Evolutionary conservation across 257 asterid species (phyloP), one percentile per base, ranked within the genome.

Genomic region (Dorcoceras hygrometricum): DNA sequence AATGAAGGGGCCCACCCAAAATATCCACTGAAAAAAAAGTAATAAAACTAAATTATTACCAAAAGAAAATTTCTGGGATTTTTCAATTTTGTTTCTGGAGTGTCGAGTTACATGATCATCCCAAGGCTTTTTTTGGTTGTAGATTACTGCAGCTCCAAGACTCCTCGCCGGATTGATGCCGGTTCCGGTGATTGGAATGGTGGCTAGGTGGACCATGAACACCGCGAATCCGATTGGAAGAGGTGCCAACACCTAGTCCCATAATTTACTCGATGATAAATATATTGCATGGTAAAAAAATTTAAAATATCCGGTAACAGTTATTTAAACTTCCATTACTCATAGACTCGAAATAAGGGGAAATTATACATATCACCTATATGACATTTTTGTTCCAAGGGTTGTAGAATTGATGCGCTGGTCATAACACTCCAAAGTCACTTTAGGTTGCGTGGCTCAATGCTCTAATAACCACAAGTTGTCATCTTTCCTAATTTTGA

Each of bases 161-260:
- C 96, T 88, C 81, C 96, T 79, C 3, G 96, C 96, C 0, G 96
- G 96, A 78, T 88, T 88, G 66, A 88, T 88, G 43, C 96, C 96
- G 19, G 96, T 83, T 29, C 96, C 96, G 29, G 96, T 83, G 76
- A 88, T 77, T 8, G 89, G 96, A 6, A 88, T 88, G 19, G 96
- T 88, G 26, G 90, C 93, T 79, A 88, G 66, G 70, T 88, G 96
- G 24, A 88, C 96, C 90, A 86, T 86, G 77, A 88, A 86, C 32
- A 88, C 96, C 6, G 93, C 93, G 39, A 88, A 86, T 66, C 96
- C 96, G 16, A 88, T 86, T 16, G 96, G 96, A 2, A 88, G 94
- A 2, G 96, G 96, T 12, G 96, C 96, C 91, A 88, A 78, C 12
- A 88, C 88, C 96, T 88, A 63, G 23, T 1, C 3, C 48, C 61